phyloP scores from a whole-genome alignment of 2,329 filamentous ascomycete species.

The Calonectria naviculata region DNA sequence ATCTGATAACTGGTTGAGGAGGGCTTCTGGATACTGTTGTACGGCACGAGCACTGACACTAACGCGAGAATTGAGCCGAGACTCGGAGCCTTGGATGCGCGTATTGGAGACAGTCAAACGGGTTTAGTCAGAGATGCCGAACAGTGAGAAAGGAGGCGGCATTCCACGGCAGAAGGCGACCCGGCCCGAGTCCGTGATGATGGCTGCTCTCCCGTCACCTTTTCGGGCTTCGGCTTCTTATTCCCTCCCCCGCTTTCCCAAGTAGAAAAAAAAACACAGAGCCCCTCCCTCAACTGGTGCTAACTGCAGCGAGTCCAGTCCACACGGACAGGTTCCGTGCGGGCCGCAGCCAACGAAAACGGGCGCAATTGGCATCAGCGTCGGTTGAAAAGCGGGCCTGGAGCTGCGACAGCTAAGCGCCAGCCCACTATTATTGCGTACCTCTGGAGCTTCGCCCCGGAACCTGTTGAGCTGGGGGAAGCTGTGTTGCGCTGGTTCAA shows the following conservation, averaged over 20 bases:
- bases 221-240: conserved; percentile 1
- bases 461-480: conserved; percentile 8
- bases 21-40: neutral
- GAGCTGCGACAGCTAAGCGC: neutral
- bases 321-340: conserved; percentile 33
- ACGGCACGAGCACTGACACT: neutral
- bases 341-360: conserved; percentile 36
- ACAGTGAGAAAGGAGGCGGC: neutral
- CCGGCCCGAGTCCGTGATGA: neutral
- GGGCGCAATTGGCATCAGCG: conserved; percentile 35
- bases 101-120: neutral
- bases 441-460: neutral
- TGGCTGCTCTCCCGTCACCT: neutral
- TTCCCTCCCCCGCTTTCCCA: neutral
- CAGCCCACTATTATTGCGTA: conserved; percentile 7
- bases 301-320: neutral
- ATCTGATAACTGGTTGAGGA: conserved; percentile 6
- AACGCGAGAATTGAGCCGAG: neutral
- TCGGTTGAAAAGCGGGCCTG: conserved; percentile 19
- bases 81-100: neutral
- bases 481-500: conserved; percentile 1
- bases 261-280: neutral
- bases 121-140: neutral
- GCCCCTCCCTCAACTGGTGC: neutral
- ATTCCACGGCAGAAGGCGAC: neutral